These are phyloP conservation scores for Acer negundo DNA, from an alignment of 345 rosid species.

Conservation along the genomic window DNA sequence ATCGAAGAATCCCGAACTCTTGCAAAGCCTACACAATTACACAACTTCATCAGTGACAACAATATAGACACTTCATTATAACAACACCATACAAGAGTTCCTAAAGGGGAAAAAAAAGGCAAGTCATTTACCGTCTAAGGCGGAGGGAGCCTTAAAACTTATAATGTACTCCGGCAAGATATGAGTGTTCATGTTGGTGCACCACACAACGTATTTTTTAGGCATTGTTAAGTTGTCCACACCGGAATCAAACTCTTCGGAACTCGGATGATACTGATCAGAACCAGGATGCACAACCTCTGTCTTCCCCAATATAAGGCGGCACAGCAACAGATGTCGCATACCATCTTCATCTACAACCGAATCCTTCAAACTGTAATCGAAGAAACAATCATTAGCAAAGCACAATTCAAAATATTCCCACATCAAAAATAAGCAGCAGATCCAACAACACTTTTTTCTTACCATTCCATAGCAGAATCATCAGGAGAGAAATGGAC, in stretches of 20 bases:
- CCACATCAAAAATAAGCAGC: not conserved
- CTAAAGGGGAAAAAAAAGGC: not conserved
- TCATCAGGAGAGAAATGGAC: conserved; percentile 61
- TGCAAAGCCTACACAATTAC: conserved; percentile 30
- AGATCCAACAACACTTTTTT: not conserved
- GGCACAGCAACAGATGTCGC: conserved; percentile 69
- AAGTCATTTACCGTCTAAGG: conserved; percentile 41
- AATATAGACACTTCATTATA: not conserved
- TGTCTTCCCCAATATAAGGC: conserved; percentile 64
- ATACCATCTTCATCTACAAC: conserved; percentile 52
- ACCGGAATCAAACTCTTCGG: conserved; percentile 69
- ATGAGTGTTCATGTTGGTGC: conserved; percentile 65
- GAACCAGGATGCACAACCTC: conserved; percentile 64
- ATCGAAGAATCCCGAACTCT: conserved; percentile 29
- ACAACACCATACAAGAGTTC: not conserved
- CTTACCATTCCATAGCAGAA: conserved; percentile 65
- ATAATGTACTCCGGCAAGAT: conserved; percentile 67
- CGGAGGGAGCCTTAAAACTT: conserved; percentile 55
- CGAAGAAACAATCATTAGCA: not conserved
- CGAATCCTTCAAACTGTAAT: conserved; percentile 49
- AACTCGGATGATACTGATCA: conserved; percentile 55
- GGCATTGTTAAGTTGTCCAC: conserved; percentile 56
- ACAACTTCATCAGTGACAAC: not conserved
- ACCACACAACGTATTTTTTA: conserved; percentile 71
- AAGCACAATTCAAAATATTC: not conserved